Percentiles rank a stretch among this genome's conserved stretches.
These are phyloP conservation scores for Pouteria glomerata DNA, from an alignment of 148 eudicot genomes.

Conservation along the genomic window DNA sequence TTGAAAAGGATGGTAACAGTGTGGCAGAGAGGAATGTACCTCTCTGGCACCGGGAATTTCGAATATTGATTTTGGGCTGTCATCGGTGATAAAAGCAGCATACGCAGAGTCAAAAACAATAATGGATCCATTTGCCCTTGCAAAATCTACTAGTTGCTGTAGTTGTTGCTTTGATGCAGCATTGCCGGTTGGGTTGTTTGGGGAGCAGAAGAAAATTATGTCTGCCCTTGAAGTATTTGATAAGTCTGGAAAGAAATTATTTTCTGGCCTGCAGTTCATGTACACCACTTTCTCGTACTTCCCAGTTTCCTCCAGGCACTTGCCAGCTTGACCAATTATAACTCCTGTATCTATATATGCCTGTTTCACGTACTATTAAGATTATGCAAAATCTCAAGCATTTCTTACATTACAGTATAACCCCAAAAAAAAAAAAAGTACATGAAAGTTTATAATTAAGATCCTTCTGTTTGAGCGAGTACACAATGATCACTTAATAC, in stretches of 20 bases:
- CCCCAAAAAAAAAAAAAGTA: neutral
- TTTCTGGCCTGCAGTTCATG: constrained; percentile 34
- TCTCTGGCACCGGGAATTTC: constrained; percentile 50
- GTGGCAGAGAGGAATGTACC: constrained; percentile 6
- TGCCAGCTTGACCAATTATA: constrained; percentile 44
- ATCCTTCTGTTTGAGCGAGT: too few species aligned
- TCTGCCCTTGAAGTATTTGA: constrained; percentile 28
- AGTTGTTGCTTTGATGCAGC: constrained; percentile 42
- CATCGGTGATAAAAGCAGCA: constrained; percentile 36
- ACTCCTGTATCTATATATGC: constrained; percentile 56
- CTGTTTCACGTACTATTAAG: constrained; percentile 9
- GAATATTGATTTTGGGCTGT: constrained; percentile 37
- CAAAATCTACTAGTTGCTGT: constrained; percentile 40
- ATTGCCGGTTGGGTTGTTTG: constrained; percentile 54
- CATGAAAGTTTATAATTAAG: neutral
- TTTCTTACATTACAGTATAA: neutral
- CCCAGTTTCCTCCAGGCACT: constrained; percentile 22
- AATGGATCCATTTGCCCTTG: constrained; percentile 39
- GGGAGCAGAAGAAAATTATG: constrained; percentile 52
- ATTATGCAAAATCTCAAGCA: neutral
- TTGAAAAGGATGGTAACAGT: too few species aligned
- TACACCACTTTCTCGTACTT: constrained; percentile 33
- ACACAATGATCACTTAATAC: neutral
- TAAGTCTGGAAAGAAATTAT: constrained; percentile 37
- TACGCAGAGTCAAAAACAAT: constrained; percentile 57